A percentile compares a stretch with the other conserved stretches of the same genome.
phyloP scores from a whole-genome alignment of 352 stramenopile genomes.

The Phytopythium kandeliae region DNA sequence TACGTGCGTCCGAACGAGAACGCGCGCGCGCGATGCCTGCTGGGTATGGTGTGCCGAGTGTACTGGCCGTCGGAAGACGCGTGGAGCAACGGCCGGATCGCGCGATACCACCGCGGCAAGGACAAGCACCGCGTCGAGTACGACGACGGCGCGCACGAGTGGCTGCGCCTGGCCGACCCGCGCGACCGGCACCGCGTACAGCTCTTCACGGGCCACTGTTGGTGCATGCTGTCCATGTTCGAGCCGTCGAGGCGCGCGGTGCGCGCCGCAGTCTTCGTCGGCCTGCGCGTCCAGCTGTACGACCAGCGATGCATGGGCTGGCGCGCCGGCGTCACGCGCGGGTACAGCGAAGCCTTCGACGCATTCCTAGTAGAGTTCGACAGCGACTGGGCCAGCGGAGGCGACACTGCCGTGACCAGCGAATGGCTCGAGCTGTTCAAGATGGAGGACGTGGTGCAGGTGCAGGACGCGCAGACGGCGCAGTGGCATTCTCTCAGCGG shows the following conservation, averaged over 20 bases:
- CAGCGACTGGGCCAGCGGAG: no score
- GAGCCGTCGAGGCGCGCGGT: conserved; percentile 39
- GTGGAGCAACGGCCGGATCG: conserved; percentile 61
- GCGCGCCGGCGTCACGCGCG: conserved; percentile 36
- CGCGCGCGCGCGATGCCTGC: conserved; percentile 38
- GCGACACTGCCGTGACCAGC: no score
- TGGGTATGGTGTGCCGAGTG: conserved; percentile 59
- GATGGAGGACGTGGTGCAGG: conserved; percentile 52
- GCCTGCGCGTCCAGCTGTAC: conserved; percentile 45
- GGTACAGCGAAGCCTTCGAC: conserved; percentile 49
- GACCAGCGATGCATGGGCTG: conserved; percentile 41
- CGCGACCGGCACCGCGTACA: conserved; percentile 40
- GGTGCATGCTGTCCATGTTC: conserved; percentile 69
- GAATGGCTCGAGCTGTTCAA: conserved; percentile 61
- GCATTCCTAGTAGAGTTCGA: conserved; percentile 57
- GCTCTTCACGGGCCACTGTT: conserved; percentile 63
- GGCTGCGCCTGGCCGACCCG: conserved; percentile 36
- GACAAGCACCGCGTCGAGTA: conserved; percentile 69
- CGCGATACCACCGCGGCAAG: conserved; percentile 50
- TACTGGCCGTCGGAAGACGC: conserved; percentile 72
- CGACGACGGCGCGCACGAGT: conserved; percentile 75
- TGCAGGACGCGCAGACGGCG: conserved; percentile 45
- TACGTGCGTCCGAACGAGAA: conserved; percentile 69
- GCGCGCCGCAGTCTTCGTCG: conserved; percentile 49
- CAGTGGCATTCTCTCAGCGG: conserved; percentile 68